Evolutionary conservation across 371 early-diverging fungal species (phyloP), one percentile per base, ranked within the genome.

Genomic region (Funneliformis caledonium): DNA sequence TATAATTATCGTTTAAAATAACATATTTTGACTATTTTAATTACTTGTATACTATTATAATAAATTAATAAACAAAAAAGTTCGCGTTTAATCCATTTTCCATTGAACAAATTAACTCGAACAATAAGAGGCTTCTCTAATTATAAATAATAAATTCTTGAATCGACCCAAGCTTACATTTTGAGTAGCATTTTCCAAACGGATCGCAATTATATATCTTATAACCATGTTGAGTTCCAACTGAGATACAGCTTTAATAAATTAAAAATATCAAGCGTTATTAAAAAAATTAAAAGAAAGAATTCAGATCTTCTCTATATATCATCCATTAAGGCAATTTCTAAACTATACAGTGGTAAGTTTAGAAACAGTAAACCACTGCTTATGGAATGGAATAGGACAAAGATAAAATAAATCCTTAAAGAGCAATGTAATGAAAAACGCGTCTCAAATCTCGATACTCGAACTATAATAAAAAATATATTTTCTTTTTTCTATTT

Each of bases 201-300:
- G 98, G 97, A 84, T 96, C 96, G 84, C 95, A 95, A 84, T 96
- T 97, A 88, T 95, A 98, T 72, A 98, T 95, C 83, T 89, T 91
- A 90, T 95, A 97, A 7, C 97, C 97, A 75, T 87, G 85, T 79
- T 91, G 89, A 33, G 96, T 94, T 16, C 97, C 97, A 5, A 96
- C 97, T 48, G 97, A 95, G 19, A 98, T 88, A 85, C 97, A 96
- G 84, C 94, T 94, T 84, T 81, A 42, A 47, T 50, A 26, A 82
- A 61, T 52, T 47, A 45, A 31, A 45, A 67, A 42, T 61, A 65
- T 50, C 52, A 56, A 12, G 22, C 14, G 68, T 68, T 59, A 59
- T 42, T 43, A 43, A n/a, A 22, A 78, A 11, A 31, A 45, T 60
- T n/a, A 16, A 61, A 72, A 52, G 33, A 45, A 43, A 80, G 9